These are phyloP conservation scores for Penicillium sp. DNA, from an alignment of 2,329 filamentous ascomycete genomes.

Conservation along the genomic window DNA sequence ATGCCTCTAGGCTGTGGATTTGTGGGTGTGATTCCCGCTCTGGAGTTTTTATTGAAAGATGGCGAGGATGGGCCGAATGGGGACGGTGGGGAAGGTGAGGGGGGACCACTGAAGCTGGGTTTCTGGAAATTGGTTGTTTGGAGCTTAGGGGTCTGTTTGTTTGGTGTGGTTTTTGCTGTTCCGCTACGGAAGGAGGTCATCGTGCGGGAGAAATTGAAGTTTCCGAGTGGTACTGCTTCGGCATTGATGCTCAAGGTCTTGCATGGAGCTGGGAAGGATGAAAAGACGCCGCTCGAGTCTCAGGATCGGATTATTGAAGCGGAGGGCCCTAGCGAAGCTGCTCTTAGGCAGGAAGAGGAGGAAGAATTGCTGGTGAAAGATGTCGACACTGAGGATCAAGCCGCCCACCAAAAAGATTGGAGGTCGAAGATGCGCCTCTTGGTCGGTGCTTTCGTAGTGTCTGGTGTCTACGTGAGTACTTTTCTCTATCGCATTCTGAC, in stretches of 20 bases:
- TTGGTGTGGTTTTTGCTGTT: constrained; percentile 94
- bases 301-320: background rate
- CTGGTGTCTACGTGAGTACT: constrained; percentile 51
- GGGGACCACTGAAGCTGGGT: constrained; percentile 69
- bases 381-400: constrained; percentile 27
- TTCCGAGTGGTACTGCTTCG: constrained; percentile 93
- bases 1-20: constrained; percentile 97
- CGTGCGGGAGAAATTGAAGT: constrained; percentile 85
- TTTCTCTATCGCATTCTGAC: background rate
- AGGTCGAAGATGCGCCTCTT: constrained; percentile 60
- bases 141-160: constrained; percentile 91
- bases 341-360: constrained; percentile 35
- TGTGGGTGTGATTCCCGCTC: constrained; percentile 87
- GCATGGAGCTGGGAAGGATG: constrained; percentile 61
- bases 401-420: constrained; percentile 54
- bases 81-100: constrained; percentile 70
- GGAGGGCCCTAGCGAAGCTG: constrained; percentile 29
- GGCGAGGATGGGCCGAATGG: constrained; percentile 75
- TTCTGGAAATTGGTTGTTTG: constrained; percentile 80
- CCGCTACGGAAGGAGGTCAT: constrained; percentile 88
- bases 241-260: constrained; percentile 89
- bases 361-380: constrained; percentile 54
- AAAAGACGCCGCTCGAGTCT: constrained; percentile 34
- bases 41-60: constrained; percentile 77
- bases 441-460: constrained; percentile 58